Conservation (phyloP, 345 rosid genomes). For the Euphorbia tirucalli region DNA sequence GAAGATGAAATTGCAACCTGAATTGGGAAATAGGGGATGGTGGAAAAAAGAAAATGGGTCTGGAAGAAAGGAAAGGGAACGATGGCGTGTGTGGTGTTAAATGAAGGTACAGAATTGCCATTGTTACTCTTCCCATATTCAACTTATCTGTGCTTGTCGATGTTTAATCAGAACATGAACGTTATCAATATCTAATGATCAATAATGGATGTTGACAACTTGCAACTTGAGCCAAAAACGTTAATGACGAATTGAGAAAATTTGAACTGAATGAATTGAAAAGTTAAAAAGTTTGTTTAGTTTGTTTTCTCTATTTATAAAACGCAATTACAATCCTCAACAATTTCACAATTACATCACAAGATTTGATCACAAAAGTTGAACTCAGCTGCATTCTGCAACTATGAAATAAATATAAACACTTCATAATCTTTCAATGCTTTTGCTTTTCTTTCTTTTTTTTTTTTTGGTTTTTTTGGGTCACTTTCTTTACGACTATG, state of each 20-base stretch:
- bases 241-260: no score
- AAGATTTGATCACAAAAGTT: neutral
- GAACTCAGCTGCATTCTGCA: neutral
- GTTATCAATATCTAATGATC: no score
- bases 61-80: constrained; percentile 24
- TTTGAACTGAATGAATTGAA: no score
- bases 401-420: neutral
- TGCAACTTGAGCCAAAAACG: no score
- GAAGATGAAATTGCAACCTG: constrained; percentile 13
- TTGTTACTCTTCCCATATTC: neutral
- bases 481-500: constrained; percentile 16
- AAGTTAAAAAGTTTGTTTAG: no score
- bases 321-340: neutral
- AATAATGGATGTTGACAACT: no score
- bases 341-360: neutral
- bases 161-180: no score
- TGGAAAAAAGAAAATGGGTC: constrained; percentile 4
- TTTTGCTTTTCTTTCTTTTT: neutral
- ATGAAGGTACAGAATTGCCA: constrained; percentile 22
- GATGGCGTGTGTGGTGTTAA: constrained; percentile 21
- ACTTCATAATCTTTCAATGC: neutral
- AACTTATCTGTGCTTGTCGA: no score
- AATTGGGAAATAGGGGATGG: no score
- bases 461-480: no score
- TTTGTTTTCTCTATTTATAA: no score